Evolutionary conservation across 2,329 filamentous ascomycete genomes (phyloP), one percentile per base, ranked within the genome.

Genomic region (Diplocarpon rosae): DNA sequence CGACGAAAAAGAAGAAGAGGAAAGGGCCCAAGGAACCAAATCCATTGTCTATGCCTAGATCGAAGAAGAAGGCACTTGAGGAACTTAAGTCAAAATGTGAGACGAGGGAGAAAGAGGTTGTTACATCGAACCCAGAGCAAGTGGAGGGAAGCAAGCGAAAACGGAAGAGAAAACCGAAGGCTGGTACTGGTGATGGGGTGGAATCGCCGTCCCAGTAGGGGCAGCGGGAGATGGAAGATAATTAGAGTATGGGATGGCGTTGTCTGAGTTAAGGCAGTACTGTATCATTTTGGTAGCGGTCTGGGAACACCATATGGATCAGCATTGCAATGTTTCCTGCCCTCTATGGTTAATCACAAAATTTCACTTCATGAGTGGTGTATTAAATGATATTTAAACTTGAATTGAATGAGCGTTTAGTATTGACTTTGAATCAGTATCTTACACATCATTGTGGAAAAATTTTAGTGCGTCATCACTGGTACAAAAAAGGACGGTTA

Each of bases 11-110:
- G 60, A 76, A 72, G 61, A 75, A 72, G 58, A 60, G 59, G 16
- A 74, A 72, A 47, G 82, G 80, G 1, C 72, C 71, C 3, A 85
- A 84, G 60, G 78, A 73, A 15, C 81, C 80, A 1, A 87, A 87
- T 61, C 83, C 83, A 8, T 64, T 87, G 43, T 75, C 80, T 40
- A 69, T 83, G 42, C 83, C 82, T 68, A 86, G 85, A 65, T 53
- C 73, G 24, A 84, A 82, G 67, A 77, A 76, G 59, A 51, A 50
- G 34, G 27, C 44, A 38, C 38, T 54, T 49, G 47, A 52, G 15
- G 32, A 50, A 8, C 13, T 39, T 16, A 24, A 10, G 9, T 36
- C 27, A 49, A 35, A 55, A 52, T 50, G 52, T 43, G 45, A 57
- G 54, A 41, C 40, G 31, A 52, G 51, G 60, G 59, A 53, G 50